A percentile compares a stretch with the other conserved stretches of the same genome.
Evolutionary conservation across 495 filamentous ascomycete species (phyloP).

Genomic region (Aspergillus haitiensis): DNA sequence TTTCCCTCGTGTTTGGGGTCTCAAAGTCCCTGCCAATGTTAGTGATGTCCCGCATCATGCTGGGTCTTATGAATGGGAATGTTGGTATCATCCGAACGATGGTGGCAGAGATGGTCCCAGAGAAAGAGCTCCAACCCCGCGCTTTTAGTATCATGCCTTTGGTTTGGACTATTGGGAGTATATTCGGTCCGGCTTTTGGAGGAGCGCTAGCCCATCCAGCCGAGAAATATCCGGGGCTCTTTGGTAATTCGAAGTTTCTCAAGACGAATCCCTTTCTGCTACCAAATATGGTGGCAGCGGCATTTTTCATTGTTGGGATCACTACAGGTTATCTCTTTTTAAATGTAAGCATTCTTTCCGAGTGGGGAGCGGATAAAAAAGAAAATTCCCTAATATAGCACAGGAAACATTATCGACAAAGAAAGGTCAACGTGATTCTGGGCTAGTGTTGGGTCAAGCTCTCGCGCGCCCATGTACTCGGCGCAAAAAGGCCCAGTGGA

Average conservation of each 20-base stretch:
- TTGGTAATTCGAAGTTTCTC: slow-evolving; percentile 66
- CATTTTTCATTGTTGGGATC: slow-evolving; percentile 73
- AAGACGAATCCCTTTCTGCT: slow-evolving; percentile 74
- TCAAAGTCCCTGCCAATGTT: slow-evolving; percentile 71
- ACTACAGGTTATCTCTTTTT: slow-evolving; percentile 70
- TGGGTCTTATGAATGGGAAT: slow-evolving; percentile 74
- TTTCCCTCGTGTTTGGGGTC: slow-evolving; percentile 74
- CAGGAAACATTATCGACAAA: slow-evolving; percentile 72
- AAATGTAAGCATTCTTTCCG: slow-evolving; percentile 31
- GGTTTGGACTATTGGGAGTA: slow-evolving; percentile 75
- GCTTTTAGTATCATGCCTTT: slow-evolving; percentile 86
- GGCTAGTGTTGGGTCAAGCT: slow-evolving; percentile 61
- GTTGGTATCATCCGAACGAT: slow-evolving; percentile 80
- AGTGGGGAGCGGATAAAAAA: background rate
- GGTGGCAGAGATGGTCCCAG: slow-evolving; percentile 79
- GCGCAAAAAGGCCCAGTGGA: slow-evolving; percentile 17
- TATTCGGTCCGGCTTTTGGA: slow-evolving; percentile 88
- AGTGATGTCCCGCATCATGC: slow-evolving; percentile 64
- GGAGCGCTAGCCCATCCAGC: slow-evolving; percentile 80
- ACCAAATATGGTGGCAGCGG: slow-evolving; percentile 74
- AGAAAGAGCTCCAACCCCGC: slow-evolving; percentile 75
- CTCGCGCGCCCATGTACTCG: slow-evolving; percentile 35
- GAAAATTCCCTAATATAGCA: slow-evolving; percentile 10
- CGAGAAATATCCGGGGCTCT: slow-evolving; percentile 64
- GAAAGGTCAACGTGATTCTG: slow-evolving; percentile 64